These are phyloP conservation scores for Fusarium verticillioides DNA, from an alignment of 2,329 filamentous ascomycete genomes.

Conservation along the genomic window DNA sequence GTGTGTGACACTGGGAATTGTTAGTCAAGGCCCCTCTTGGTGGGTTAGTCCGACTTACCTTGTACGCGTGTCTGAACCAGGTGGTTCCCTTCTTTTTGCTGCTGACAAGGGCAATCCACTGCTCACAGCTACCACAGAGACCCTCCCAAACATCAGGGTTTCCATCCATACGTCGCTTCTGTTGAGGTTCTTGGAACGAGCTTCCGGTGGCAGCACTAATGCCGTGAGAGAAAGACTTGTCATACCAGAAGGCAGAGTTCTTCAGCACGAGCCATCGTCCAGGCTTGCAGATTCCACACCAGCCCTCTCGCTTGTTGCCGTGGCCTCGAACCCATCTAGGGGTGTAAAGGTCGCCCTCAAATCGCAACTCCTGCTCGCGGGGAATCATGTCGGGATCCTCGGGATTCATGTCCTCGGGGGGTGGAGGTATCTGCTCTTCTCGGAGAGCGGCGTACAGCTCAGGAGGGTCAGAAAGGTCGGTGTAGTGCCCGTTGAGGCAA, in stretches of 20 bases:
- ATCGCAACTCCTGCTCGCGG: slow-evolving; percentile 82
- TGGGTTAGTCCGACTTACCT: slow-evolving; percentile 63
- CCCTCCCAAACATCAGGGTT: slow-evolving; percentile 87
- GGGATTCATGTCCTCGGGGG: slow-evolving; percentile 84
- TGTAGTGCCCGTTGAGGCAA: slow-evolving; percentile 74
- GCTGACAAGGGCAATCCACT: slow-evolving; percentile 84
- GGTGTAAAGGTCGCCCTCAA: slow-evolving; percentile 84
- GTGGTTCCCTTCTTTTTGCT: slow-evolving; percentile 94
- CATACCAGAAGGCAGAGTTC: slow-evolving; percentile 93
- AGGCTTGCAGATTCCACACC: slow-evolving; percentile 89
- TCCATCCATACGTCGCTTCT: slow-evolving; percentile 80
- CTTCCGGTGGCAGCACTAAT: slow-evolving; percentile 84
- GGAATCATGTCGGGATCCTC: slow-evolving; percentile 79
- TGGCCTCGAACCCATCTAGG: slow-evolving; percentile 86
- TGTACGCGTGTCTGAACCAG: slow-evolving; percentile 91
- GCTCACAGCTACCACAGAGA: slow-evolving; percentile 79
- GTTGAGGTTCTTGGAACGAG: slow-evolving; percentile 80
- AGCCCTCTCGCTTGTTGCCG: slow-evolving; percentile 88
- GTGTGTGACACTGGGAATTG: slow-evolving; percentile 71
- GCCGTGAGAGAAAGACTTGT: slow-evolving; percentile 89
- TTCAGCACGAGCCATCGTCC: slow-evolving; percentile 88
- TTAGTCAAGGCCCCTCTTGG: slow-evolving; percentile 23
- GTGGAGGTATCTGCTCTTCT: slow-evolving; percentile 78
- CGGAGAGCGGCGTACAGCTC: slow-evolving; percentile 80
- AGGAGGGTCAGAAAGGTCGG: slow-evolving; percentile 78